Conservation (phyloP, 495 filamentous ascomycete species). For the Talaromyces wortmannii region DNA sequence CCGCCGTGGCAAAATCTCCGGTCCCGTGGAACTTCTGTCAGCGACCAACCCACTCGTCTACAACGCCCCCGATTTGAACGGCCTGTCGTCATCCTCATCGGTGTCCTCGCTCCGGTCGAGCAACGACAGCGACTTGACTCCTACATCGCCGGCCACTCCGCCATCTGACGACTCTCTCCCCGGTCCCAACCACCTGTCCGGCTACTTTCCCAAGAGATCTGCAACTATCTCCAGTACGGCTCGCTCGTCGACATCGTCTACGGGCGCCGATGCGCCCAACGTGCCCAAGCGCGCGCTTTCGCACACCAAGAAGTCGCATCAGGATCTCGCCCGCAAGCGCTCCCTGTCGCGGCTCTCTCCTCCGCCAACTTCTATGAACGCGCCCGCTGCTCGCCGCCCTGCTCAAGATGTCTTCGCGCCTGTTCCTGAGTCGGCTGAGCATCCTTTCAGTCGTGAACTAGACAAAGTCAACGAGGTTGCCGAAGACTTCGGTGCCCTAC, state of each 20-base stretch:
- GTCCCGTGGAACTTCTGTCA: slow-evolving; percentile 77
- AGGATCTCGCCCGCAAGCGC: slow-evolving; percentile 59
- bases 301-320: slow-evolving; percentile 76
- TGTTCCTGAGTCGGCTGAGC: slow-evolving; percentile 19
- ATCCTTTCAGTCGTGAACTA: slow-evolving; percentile 45
- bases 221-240: slow-evolving; percentile 32
- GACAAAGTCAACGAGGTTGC: slow-evolving; percentile 59
- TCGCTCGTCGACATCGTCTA: slow-evolving; percentile 36
- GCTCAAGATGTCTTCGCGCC: slow-evolving; percentile 36
- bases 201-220: slow-evolving; percentile 63
- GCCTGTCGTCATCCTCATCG: slow-evolving; percentile 44
- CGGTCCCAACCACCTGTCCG: slow-evolving; percentile 68
- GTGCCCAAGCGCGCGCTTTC: slow-evolving; percentile 73
- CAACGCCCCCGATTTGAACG: slow-evolving; percentile 76
- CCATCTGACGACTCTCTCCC: slow-evolving; percentile 68
- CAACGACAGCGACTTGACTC: slow-evolving; percentile 56
- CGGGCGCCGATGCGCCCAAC: slow-evolving; percentile 46
- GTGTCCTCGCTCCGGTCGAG: slow-evolving; percentile 46
- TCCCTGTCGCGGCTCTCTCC: slow-evolving; percentile 47
- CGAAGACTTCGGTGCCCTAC: slow-evolving; percentile 69
- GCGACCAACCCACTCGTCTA: slow-evolving; percentile 96
- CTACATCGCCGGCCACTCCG: slow-evolving; percentile 51
- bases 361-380: slow-evolving; percentile 25
- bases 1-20: slow-evolving; percentile 69
- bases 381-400: slow-evolving; percentile 24